A percentile compares a stretch with the other conserved stretches of the same genome.
Conservation (phyloP, 139 green algal species). For the Volvox reticuliferus region DNA sequence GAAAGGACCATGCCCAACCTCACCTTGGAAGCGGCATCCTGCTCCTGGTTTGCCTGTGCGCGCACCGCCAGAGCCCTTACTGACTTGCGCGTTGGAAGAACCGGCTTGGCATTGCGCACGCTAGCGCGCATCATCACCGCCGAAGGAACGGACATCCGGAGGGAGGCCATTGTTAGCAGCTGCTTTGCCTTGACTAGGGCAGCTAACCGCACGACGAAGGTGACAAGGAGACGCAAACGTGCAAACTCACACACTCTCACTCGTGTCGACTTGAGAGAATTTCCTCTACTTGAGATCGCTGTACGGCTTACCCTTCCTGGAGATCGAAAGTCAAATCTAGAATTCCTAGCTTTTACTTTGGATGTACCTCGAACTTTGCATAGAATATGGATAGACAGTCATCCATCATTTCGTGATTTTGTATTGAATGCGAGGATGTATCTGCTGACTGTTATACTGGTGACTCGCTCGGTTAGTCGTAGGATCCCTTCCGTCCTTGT, state of each 20-base stretch:
- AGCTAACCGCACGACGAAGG: background rate
- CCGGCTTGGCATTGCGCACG: slow-evolving; percentile 23
- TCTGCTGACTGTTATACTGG: too few species aligned
- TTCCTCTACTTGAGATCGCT: background rate
- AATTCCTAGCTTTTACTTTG: too few species aligned
- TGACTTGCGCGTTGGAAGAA: slow-evolving; percentile 8
- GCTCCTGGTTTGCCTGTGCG: slow-evolving; percentile 27
- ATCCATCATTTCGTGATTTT: too few species aligned
- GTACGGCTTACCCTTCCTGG: background rate
- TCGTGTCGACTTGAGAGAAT: too few species aligned
- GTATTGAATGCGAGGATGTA: too few species aligned
- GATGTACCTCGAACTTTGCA: too few species aligned
- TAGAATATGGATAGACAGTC: too few species aligned
- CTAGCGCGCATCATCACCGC: background rate
- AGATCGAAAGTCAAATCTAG: background rate
- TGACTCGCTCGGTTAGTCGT: too few species aligned
- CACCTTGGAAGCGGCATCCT: slow-evolving; percentile 38
- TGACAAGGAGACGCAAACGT: background rate
- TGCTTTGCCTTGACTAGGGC: background rate
- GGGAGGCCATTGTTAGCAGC: slow-evolving; percentile 21
- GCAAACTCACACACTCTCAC: too few species aligned
- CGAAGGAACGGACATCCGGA: slow-evolving; percentile 23
- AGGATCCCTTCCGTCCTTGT: too few species aligned
- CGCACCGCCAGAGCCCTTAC: slow-evolving; percentile 23
- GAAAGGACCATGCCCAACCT: background rate